These are phyloP conservation scores for Paspalum vaginatum DNA, from an alignment of 176 grass and related monocot species.

Conservation along the genomic window DNA sequence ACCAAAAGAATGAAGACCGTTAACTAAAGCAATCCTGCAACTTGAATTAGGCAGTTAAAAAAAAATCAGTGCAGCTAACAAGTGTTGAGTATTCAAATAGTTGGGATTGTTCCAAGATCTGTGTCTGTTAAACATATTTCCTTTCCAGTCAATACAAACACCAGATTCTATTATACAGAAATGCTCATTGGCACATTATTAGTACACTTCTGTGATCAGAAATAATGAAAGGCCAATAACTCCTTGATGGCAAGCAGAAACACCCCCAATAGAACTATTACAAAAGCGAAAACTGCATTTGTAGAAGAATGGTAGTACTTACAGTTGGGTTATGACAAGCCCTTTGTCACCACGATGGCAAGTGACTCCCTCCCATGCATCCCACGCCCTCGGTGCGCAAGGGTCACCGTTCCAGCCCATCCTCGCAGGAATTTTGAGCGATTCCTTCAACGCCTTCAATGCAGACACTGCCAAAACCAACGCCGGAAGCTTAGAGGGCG, in stretches of 20 bases:
- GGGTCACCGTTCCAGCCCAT: constrained; percentile 99
- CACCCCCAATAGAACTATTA: background rate
- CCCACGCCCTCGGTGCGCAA: constrained; percentile 82
- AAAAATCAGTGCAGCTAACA: background rate
- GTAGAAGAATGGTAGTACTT: constrained; percentile 21
- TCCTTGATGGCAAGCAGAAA: background rate
- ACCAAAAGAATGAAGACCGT: background rate
- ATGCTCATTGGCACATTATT: background rate
- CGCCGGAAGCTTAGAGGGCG: constrained; percentile 14
- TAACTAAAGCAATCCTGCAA: background rate
- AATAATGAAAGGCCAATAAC: background rate
- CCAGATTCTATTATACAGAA: background rate
- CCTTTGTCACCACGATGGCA: constrained; percentile 64
- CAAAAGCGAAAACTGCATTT: background rate
- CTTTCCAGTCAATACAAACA: background rate
- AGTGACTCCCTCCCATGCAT: constrained; percentile 98
- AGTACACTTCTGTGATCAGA: background rate
- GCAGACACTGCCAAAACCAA: constrained; percentile 64
- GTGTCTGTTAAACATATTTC: background rate
- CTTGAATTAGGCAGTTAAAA: constrained; percentile 7
- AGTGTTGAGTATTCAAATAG: background rate
- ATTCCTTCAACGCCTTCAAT: constrained; percentile 86
- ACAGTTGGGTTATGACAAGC: constrained; percentile 94
- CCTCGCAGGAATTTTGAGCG: constrained; percentile 84
- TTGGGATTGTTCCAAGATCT: background rate